Evolutionary conservation across 78 protist species (phyloP).

Genomic region (Dictyostelium firmibasis): DNA sequence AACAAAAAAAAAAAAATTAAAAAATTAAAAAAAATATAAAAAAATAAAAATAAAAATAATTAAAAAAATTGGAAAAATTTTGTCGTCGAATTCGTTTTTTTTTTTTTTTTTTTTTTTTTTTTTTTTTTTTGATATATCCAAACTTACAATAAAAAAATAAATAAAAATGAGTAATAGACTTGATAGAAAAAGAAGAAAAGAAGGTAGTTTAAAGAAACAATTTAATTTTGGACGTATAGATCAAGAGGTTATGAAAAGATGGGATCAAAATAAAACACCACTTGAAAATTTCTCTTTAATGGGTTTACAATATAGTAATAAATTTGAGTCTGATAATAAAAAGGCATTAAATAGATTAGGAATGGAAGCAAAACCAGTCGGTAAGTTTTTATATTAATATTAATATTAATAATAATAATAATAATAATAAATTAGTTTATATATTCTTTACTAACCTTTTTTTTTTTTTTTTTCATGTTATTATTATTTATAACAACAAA

Average conservation of each 20-base stretch:
- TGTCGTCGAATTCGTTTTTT: too few species aligned
- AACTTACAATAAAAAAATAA: background rate
- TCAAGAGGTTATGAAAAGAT: constrained; percentile 27
- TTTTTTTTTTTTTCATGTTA: background rate
- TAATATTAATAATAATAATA: background rate
- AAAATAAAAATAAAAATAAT: too few species aligned
- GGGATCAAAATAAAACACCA: constrained; percentile 46
- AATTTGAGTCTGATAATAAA: background rate
- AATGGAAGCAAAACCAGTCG: constrained; percentile 6
- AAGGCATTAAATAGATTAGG: constrained; percentile 15
- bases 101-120: too few species aligned
- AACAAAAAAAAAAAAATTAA: background rate
- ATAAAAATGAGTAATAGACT: background rate
- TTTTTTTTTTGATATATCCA: too few species aligned
- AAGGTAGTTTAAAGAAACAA: background rate
- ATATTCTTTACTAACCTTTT: background rate
- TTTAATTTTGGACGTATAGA: constrained; percentile 15
- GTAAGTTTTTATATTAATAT: background rate
- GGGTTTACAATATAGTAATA: constrained; percentile 41
- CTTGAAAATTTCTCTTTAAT: constrained; percentile 46
- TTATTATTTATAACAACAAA: too few species aligned
- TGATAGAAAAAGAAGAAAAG: constrained; percentile 5
- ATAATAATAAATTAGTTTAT: background rate
- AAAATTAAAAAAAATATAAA: background rate
- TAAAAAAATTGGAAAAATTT: too few species aligned